Percentiles rank a stretch among this genome's conserved stretches.
phyloP scores from a whole-genome alignment of 306 rosid species.

The Pyrus communis region DNA sequence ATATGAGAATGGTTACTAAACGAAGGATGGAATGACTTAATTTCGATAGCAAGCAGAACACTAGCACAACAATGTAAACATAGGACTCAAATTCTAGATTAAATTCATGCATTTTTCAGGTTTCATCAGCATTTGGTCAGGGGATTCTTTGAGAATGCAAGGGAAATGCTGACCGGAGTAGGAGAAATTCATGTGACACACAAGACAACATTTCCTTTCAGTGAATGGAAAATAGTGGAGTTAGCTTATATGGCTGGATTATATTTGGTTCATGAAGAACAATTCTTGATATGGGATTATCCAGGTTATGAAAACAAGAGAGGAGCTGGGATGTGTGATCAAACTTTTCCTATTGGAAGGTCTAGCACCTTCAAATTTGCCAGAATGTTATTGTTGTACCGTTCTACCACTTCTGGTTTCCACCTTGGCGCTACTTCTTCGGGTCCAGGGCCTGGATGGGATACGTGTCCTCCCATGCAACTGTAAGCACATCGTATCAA shows the following conservation, averaged over 20 bases:
- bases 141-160: constrained; percentile 24
- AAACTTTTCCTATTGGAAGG: constrained; percentile 21
- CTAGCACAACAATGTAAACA: not conserved
- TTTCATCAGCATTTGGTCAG: constrained; percentile 18
- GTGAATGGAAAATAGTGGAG: constrained; percentile 22
- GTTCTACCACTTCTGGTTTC: not conserved
- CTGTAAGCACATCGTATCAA: not conserved
- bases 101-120: constrained; percentile 14
- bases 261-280: not conserved
- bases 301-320: constrained; percentile 26
- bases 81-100: not conserved
- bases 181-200: constrained; percentile 48
- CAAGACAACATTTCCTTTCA: constrained; percentile 28
- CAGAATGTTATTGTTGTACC: not conserved
- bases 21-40: not conserved
- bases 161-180: not conserved
- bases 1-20: not conserved
- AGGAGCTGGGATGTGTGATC: constrained; percentile 12
- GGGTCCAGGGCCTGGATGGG: not conserved
- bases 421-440: not conserved
- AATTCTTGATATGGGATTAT: not conserved
- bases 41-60: not conserved
- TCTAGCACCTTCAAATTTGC: constrained; percentile 19
- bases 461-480: not conserved
- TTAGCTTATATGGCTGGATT: not conserved